Evolutionary conservation across 495 filamentous ascomycete species (phyloP), one percentile per base, ranked within the genome.

Genomic region (Podospora didyma): DNA sequence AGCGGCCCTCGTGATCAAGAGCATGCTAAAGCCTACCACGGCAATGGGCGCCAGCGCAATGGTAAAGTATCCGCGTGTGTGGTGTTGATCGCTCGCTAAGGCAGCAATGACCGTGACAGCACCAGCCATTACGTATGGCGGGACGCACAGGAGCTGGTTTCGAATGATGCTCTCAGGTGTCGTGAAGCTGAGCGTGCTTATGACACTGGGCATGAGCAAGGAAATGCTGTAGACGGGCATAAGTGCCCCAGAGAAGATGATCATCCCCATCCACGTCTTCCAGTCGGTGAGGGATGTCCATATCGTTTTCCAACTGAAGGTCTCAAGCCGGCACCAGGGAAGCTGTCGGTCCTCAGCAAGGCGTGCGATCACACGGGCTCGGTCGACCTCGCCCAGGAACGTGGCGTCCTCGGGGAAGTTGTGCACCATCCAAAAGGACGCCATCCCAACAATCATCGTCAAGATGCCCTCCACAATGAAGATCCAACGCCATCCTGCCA

Each of bases 171-270:
- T 76, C 10, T 49, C 52, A 44, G 47, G 61, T 9, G 90, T 12
- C 9, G 51, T 56, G 55, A 87, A 93, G 31, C 89, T 90, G n/a
- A 87, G 72, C 59, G 87, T 79, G 28, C 67, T 72, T 62, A 96
- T 87, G 64, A 95, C 94, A 21, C 83, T 86, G 2, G 91, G 91
- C 2, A 94, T 76, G 71, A 96, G 95, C 12, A 96, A 79, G 16
- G 85, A 87, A 69, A 95, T 93, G 16, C 85, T 87, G 67, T 96
- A 96, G 3, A 96, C 78, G 14, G 88, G 75, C 78, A 79, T 79
- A 44, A 75, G 65, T 31, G 65, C 65, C 2, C 88, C 88, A 86
- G 89, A 89, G 56, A 88, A 91, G 26, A 90, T 85, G 10, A 87
- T 59, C 62, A 86, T 85, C 3, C 80, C 86, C 1, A 78, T 62